Evolutionary conservation across 306 rosid genomes (phyloP), one percentile per base, ranked within the genome.

Genomic region (Hippophae rhamnoides): DNA sequence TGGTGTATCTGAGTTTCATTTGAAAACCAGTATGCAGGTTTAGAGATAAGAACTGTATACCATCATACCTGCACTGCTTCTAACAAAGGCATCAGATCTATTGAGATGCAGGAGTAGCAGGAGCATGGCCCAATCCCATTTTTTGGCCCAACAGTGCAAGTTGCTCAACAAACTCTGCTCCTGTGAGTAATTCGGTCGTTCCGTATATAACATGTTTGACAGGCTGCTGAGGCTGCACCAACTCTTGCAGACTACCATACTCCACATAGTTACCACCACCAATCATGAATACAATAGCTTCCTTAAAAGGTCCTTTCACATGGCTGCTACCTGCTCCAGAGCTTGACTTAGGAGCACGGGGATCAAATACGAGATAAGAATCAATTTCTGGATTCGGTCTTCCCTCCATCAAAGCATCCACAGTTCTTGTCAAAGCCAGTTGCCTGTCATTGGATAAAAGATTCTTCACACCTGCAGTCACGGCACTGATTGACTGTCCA

Each of bases 181-280:
- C 99, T 1, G 99, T 92, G 51, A 92, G 92, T 60, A 92, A 62
- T 77, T 92, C 99, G 1, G 99, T 92, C 31, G 96, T 72, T 69
- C 99, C 99, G 62, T 92, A 92, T 58, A 83, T 59, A 50, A 92
- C 82, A 68, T 88, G 99, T 81, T 82, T 92, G 58, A 71, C 66
- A 64, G 96, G 90, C 70, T 83, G 99, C 78, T 85, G 96, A 49
- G 72, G 81, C 47, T 76, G 89, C 5, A 76, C 81, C 52, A 92
- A 83, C 75, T 92, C 96, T 64, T 83, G 95, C 72, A 88, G 77
- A 77, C 99, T 88, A 52, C 90, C 86, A 18, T 83, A 92, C 73
- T 92, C 99, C 57, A 92, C 85, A 41, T 83, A 92, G 68, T 92
- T 92, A 54, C 99, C 99, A 40, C 96, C 99, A 41, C 99, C 99